Percentiles rank a stretch among this genome's conserved stretches.
phyloP scores from a whole-genome alignment of 805 yeast genomes.

The Ogataea allantospora region DNA sequence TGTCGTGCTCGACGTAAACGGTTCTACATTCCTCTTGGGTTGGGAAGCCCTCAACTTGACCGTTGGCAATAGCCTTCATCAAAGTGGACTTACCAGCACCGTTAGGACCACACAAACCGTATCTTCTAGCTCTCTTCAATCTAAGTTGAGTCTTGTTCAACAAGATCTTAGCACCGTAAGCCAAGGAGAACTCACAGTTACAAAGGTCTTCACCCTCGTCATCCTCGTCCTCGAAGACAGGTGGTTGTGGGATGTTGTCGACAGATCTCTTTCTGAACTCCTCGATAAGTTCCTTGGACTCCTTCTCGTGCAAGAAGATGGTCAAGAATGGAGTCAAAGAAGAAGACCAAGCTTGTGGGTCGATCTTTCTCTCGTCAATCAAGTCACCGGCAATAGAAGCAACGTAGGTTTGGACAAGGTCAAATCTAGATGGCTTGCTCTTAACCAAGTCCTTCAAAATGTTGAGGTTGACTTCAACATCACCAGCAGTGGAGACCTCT shows the following conservation, averaged over 20 bases:
- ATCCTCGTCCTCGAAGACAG: slow-evolving; percentile 85
- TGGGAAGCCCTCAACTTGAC: slow-evolving; percentile 99
- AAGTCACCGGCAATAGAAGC: slow-evolving; percentile 98
- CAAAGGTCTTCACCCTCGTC: slow-evolving; percentile 99
- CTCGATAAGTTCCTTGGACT: slow-evolving; percentile 87
- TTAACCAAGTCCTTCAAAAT: slow-evolving; percentile 74
- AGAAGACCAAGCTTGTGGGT: slow-evolving; percentile 87
- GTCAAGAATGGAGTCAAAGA: slow-evolving; percentile 92
- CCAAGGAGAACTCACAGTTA: slow-evolving; percentile 99
- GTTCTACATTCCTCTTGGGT: slow-evolving; percentile 98
- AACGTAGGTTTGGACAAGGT: slow-evolving; percentile 71
- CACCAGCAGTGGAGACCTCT: slow-evolving; percentile 99
- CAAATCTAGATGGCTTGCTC: slow-evolving; percentile 75
- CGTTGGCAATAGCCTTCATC: slow-evolving; percentile 96
- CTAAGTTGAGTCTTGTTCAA: slow-evolving; percentile 99
- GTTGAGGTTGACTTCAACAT: slow-evolving; percentile 77
- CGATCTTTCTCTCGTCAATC: slow-evolving; percentile 95
- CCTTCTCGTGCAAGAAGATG: slow-evolving; percentile 89
- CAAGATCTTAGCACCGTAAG: slow-evolving; percentile 99
- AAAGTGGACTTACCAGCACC: slow-evolving; percentile 99
- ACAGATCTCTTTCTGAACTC: slow-evolving; percentile 94
- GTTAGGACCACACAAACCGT: slow-evolving; percentile 98
- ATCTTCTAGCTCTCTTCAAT: slow-evolving; percentile 98
- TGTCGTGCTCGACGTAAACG: slow-evolving; percentile 99
- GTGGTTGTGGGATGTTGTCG: slow-evolving; percentile 97